These are phyloP conservation scores for Sutorius eximius DNA, from an alignment of 1,284 basidiomycete species.

Conservation along the genomic window DNA sequence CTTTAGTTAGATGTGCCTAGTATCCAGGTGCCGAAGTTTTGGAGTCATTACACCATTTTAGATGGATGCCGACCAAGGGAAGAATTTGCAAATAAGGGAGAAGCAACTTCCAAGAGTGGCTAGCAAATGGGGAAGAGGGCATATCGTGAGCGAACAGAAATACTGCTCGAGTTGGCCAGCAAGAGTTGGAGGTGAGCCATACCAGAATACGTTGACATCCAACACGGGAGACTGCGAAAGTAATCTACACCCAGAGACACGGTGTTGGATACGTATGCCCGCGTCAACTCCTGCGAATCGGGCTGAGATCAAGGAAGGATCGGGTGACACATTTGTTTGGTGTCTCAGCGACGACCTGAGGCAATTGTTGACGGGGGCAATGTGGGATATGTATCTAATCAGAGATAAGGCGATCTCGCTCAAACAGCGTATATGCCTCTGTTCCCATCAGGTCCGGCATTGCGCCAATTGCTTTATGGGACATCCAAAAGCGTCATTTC, in stretches of 20 bases:
- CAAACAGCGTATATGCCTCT: constrained; percentile 15
- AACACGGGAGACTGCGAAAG: background rate
- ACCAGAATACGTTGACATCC: background rate
- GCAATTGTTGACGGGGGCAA: background rate
- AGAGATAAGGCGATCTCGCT: background rate
- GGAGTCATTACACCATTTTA: background rate
- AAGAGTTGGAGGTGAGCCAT: background rate
- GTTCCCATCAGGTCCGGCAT: background rate
- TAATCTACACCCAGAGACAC: background rate
- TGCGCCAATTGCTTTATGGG: background rate
- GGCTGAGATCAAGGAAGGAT: background rate
- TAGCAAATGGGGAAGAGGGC: background rate
- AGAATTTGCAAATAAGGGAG: background rate
- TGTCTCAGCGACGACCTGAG: background rate
- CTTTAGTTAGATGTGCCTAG: background rate
- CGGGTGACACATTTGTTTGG: too few relatives aligned
- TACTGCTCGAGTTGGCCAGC: background rate
- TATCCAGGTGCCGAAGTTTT: background rate
- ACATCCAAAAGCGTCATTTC: background rate
- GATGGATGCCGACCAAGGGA: background rate
- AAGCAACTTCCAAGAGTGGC: background rate
- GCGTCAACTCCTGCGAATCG: background rate
- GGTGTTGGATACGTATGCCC: too few relatives aligned
- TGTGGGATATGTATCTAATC: background rate
- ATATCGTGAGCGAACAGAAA: background rate